Base-by-base conservation (phyloP, 305 asterid genomes). In the Fraxinus sp. region DNA sequence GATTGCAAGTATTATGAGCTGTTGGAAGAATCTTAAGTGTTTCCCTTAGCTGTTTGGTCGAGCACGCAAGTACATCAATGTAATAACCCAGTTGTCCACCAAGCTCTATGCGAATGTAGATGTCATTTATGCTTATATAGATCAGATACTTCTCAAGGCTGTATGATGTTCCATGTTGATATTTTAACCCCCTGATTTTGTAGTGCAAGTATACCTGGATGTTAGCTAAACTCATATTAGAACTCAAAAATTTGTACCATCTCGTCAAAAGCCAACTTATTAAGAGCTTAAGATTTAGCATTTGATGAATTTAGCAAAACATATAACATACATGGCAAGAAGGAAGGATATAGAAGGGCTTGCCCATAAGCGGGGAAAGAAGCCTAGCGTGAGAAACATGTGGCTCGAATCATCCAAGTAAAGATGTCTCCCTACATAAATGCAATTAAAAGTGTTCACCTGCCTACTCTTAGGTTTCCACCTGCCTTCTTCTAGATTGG, bases 301-400 rank as follows among this genome's bases (percentile, higher is more conserved):
- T 52, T 49, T 52, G 22, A 52, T 52, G 62, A 5, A 52, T 52
- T 52, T 14, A 52, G 62, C 62, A 52, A 52, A 52, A 59, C 26
- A 59, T 59, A 59, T 59, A 37, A 64, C 20, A 18, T 18, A 30
- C 62, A 16, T 20, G 70, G 49, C 75, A 57, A 30, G 26, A 77
- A 41, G 43, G 7, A 28, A 9, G 10, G 43, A 37, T 37, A 77
- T 13, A 9, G 18, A 30, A 20, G 35, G 26, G 80, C 90, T 83
- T 91, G 85, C 98, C 97, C 90, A 97, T 86, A 93, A 89, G 35
- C 95, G 93, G 18, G 97, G 95, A 75, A 95, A 95, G 91, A 93
- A 95, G 52, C 93, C 91, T 2, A 94, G 92, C 26, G 93, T 87
- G 82, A 95, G 92, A 75, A 91, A 89, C 91, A 85, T 87, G 88